Conservation (phyloP, 306 rosid genomes). For the Citrullus amarus region DNA sequence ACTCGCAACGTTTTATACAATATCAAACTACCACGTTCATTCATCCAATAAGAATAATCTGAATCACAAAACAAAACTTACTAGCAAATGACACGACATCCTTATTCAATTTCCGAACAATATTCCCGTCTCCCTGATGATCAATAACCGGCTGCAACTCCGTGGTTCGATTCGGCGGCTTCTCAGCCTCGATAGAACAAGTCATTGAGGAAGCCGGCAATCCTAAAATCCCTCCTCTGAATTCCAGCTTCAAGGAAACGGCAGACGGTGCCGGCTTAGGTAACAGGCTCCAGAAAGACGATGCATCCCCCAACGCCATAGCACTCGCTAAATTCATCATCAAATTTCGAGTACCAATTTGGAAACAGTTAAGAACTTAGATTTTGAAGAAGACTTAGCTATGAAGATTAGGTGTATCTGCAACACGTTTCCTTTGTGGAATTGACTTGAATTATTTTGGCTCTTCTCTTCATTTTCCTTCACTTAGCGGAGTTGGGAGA, state of each 20-base stretch:
- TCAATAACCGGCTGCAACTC: not conserved
- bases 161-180: not conserved
- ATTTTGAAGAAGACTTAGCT: not conserved
- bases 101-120: not conserved
- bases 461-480: not conserved
- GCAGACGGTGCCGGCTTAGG: not conserved
- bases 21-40: too few relatives aligned
- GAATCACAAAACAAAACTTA: not conserved
- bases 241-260: not conserved
- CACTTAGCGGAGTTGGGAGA: not conserved
- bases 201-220: not conserved
- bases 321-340: not conserved
- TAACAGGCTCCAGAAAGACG: not conserved
- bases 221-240: not conserved
- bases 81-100: not conserved
- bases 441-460: not conserved
- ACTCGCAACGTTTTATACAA: too few relatives aligned
- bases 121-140: not conserved
- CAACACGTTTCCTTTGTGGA: too few relatives aligned
- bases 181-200: not conserved
- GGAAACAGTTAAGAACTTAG: not conserved
- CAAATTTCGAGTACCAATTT: not conserved
- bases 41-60: too few relatives aligned
- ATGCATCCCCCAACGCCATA: not conserved
- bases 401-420: too few relatives aligned